Base-by-base conservation (phyloP, 139 green algal species). In the Ostreobium quekettii region DNA sequence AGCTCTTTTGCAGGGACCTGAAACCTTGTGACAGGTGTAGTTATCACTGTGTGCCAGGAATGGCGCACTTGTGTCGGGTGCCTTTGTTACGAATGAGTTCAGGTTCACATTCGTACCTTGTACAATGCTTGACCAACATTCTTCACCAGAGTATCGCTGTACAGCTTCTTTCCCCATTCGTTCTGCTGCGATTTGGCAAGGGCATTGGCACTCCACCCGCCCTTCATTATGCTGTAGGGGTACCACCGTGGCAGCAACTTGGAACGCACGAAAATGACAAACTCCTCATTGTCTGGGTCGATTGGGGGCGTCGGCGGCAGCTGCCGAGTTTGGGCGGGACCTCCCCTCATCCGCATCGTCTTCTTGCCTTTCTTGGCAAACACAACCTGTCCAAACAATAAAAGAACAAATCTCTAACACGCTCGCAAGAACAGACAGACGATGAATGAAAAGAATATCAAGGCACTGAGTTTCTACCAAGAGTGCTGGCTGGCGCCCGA, bases 251-350 rank as follows among this genome's bases (percentile, higher is more conserved):
- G 63, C 26, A 69, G 39, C 70, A 81, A 84, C 66, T 79, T 77
- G 1, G 75, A 78, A 31, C 78, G 70, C 32, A 86, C 73, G 35
- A 88, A 88, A 31, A 88, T 72, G 3, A 88, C 77, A 78, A 88
- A 86, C 73, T 88, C 82, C 38, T 64, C 82, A 70, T 88, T 86
- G 30, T 88, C 71, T 2, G 80, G 80, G 56, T 88, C 82, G 6
- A 86, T 72, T 29, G 80, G 80, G 24, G 80, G 82, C 0, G 73
- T 82, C 8, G 82, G 80, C 3, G 76, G 70, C 24, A 61, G 57
- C 76, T 78, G 68, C 37, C n/a, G n/a, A n/a, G n/a, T n/a, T n/a
- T n/a, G n/a, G n/a, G n/a, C n/a, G n/a, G n/a, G n/a, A n/a, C n/a
- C n/a, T n/a, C n/a, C n/a, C n/a, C n/a, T n/a, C n/a, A n/a, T n/a